phyloP scores from a whole-genome alignment of 2,329 filamentous ascomycete species.

The Diplodia seriata region DNA sequence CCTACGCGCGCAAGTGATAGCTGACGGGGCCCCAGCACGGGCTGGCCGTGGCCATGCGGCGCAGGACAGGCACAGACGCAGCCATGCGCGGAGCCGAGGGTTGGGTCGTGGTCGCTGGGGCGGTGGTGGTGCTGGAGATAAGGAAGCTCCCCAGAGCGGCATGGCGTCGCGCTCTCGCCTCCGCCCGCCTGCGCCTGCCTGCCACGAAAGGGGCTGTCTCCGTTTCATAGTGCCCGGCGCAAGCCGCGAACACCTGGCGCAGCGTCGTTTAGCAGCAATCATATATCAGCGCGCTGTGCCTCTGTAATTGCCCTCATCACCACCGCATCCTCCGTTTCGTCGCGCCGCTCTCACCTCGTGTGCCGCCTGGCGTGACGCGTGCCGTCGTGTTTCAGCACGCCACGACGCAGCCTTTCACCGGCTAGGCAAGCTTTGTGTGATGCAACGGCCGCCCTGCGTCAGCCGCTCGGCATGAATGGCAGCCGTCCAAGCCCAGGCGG shows the following conservation, averaged over 20 bases:
- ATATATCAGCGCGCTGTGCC: constrained; percentile 16
- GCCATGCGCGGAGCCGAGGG: constrained; percentile 6
- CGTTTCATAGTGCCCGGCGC: background rate
- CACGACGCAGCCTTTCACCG: background rate
- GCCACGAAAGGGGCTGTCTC: constrained; percentile 10
- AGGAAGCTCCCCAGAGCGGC: constrained; percentile 16
- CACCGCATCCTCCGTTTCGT: constrained; percentile 20
- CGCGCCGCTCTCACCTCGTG: background rate
- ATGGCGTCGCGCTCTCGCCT: constrained; percentile 7
- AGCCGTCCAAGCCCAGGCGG: background rate
- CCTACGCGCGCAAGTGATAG: constrained; percentile 7
- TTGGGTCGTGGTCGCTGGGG: background rate
- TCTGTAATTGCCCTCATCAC: constrained; percentile 9
- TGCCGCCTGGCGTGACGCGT: background rate
- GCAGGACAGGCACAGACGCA: constrained; percentile 20
- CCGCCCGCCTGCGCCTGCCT: background rate
- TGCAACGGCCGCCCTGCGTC: constrained; percentile 22
- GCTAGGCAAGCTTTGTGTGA: constrained; percentile 11
- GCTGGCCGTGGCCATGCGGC: constrained; percentile 10
- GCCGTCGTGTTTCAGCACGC: constrained; percentile 21
- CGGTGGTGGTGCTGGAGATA: constrained; percentile 3
- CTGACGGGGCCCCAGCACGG: background rate
- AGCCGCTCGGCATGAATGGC: background rate
- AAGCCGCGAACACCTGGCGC: background rate
- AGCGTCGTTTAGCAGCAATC: background rate